Base-by-base conservation (phyloP, 371 early-diverging fungal species). In the Massospora cicadina region DNA sequence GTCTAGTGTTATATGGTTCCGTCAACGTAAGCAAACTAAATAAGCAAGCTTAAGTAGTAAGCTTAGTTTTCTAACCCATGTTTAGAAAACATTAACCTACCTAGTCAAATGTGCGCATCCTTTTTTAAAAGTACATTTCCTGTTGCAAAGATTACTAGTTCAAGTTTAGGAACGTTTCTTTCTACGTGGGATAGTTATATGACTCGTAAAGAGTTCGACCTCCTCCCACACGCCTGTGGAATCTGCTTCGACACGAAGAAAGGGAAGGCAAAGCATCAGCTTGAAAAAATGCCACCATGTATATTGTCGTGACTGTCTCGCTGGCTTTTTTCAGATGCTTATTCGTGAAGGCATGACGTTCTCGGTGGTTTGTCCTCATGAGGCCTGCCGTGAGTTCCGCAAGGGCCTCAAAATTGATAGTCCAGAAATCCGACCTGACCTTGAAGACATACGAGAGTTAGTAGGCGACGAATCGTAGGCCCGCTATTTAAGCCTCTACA, bases 241-340 rank as follows among this genome's bases (percentile, higher is more conserved):
- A 70, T 70, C 25, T 67, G 68, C 33, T 64, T 67, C n/a, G 70
- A 70, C 24, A 54, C 54, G 13, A 67, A 70, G 58, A 56, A 23
- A 31, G 70, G 68, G 28, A 26, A 56, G n/a, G 43, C 23, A 58
- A 21, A 63, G 65, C 32, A 43, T 66, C 27, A 30, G 60, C 43
- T 24, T 67, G 17, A 26, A 60, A 31, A 33, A 31, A 58, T 70
- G 70, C 55, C 53, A 54, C 33, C 68, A 70, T 65, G 65, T 70
- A 23, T 70, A 64, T 60, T 70, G 70, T 57, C 62, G 55, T 53
- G 29, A 55, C 0, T 70, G 67, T 61, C 54, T 70, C 13, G 25
- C 56, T 54, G 65, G 62, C 61, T 70, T 65, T 63, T 67, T 70
- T 58, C 33, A 12, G 23, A 65, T 70, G 64, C 26, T 67, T 5